Conservation (phyloP, 306 rosid species). For the Lathyrus tuberosus region DNA sequence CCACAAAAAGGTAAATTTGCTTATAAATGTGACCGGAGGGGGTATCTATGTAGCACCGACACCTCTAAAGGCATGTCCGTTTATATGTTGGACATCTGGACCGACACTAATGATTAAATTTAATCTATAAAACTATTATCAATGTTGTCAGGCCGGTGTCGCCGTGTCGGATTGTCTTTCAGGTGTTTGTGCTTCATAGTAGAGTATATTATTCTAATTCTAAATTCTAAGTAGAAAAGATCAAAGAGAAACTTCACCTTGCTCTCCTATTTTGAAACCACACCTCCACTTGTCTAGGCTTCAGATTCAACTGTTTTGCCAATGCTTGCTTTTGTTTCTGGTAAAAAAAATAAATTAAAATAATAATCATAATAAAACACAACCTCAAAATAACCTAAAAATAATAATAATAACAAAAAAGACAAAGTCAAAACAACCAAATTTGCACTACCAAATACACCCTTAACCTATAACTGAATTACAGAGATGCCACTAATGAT, state of each 20-base stretch:
- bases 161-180: too few species aligned
- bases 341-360: neutral
- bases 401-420: neutral
- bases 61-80: too few species aligned
- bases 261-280: slow-evolving; percentile 98
- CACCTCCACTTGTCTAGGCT: slow-evolving; percentile 94
- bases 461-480: neutral
- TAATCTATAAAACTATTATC: too few species aligned
- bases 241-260: slow-evolving; percentile 57
- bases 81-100: too few species aligned
- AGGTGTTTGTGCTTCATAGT: too few species aligned
- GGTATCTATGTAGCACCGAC: too few species aligned
- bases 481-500: neutral
- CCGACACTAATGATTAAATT: too few species aligned
- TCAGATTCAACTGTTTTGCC: slow-evolving; percentile 81
- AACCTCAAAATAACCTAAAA: slow-evolving; percentile 8
- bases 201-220: too few species aligned
- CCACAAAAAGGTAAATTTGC: too few species aligned
- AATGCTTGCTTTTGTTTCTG: slow-evolving; percentile 93
- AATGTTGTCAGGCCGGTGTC: too few species aligned
- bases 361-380: neutral
- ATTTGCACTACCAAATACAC: neutral
- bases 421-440: neutral
- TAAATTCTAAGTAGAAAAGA: neutral
- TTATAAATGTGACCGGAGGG: too few species aligned